Conservation (phyloP, 257 asterid species). For the Solanum chilense region DNA sequence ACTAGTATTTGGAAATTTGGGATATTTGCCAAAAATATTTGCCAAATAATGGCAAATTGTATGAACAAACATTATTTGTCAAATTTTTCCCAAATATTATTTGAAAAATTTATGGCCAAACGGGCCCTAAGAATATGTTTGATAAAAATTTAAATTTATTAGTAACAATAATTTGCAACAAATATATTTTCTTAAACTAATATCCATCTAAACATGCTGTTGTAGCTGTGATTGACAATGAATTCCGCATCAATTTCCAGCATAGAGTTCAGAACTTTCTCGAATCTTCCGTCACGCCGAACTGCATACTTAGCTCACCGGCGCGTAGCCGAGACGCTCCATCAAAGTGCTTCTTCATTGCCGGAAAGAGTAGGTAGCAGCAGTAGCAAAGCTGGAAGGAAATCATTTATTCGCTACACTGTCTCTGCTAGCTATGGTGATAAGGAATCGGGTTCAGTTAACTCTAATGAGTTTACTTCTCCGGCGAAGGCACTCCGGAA, state of each 20-base stretch:
- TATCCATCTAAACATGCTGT: neutral
- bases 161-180: neutral
- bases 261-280: neutral
- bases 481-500: conserved; percentile 49
- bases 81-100: too few species aligned
- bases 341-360: neutral
- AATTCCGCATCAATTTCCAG: neutral
- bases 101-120: too few species aligned
- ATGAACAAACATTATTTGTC: too few species aligned
- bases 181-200: neutral
- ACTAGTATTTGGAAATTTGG: too few species aligned
- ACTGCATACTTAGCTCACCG: neutral
- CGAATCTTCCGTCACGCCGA: neutral
- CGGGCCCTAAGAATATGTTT: too few species aligned
- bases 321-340: neutral
- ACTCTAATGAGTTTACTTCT: conserved; percentile 11
- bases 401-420: neutral
- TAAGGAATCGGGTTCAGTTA: conserved; percentile 2
- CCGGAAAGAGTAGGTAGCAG: neutral
- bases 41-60: too few species aligned
- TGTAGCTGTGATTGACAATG: neutral
- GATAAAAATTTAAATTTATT: neutral
- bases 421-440: conserved; percentile 3
- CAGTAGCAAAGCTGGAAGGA: neutral
- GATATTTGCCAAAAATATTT: too few species aligned